Evolutionary conservation across 306 rosid species (phyloP).

Genomic region (Citrullus colocynthis): DNA sequence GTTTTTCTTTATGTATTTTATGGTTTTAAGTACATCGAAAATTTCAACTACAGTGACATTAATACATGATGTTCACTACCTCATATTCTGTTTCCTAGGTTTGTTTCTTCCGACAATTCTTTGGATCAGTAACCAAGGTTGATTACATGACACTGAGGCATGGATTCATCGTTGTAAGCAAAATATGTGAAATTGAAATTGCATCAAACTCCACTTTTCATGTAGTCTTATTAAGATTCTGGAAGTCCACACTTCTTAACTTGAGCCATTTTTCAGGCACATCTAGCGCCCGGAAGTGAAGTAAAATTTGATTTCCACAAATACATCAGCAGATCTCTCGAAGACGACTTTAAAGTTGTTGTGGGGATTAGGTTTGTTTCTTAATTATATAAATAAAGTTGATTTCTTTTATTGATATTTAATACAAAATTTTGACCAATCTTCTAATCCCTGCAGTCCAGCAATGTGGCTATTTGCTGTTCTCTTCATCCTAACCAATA

Average conservation of each 20-base stretch:
- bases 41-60: not conserved
- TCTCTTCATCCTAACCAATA: slow-evolving; percentile 42
- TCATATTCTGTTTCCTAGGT: slow-evolving; percentile 22
- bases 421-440: not conserved
- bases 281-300: slow-evolving; percentile 52
- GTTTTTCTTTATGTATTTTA: not conserved
- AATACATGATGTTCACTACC: not conserved
- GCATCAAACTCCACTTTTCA: not conserved
- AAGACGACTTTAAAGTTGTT: slow-evolving; percentile 68
- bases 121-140: slow-evolving; percentile 46
- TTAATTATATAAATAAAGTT: not conserved
- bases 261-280: slow-evolving; percentile 41
- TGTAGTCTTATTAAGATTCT: not conserved
- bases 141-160: slow-evolving; percentile 69
- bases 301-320: slow-evolving; percentile 56
- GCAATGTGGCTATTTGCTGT: slow-evolving; percentile 63
- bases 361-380: slow-evolving; percentile 63
- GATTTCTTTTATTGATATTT: slow-evolving; percentile 5
- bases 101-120: slow-evolving; percentile 80
- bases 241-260: not conserved
- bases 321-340: slow-evolving; percentile 69
- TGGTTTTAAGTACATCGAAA: not conserved
- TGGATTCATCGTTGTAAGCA: slow-evolving; percentile 73
- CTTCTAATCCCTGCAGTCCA: slow-evolving; percentile 52
- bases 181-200: not conserved